Evolutionary conservation across 495 filamentous ascomycete genomes (phyloP).

Genomic region (Trichoderma erinaceum): DNA sequence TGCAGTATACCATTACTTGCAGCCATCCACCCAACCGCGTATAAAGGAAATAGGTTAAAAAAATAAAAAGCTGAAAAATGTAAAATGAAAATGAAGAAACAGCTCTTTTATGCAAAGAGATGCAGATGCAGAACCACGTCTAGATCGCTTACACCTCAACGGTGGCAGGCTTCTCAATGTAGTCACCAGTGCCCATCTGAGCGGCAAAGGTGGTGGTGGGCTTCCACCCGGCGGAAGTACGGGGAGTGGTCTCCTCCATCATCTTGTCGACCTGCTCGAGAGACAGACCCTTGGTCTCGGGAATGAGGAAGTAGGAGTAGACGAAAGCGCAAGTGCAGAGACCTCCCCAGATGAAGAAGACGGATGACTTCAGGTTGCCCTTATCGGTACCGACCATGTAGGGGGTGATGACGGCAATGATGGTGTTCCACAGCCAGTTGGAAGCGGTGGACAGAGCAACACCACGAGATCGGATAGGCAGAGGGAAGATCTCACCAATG

Average conservation of each 20-base stretch:
- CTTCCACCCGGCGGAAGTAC: slow-evolving; percentile 47
- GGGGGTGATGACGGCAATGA: slow-evolving; percentile 63
- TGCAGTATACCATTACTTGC: slow-evolving; percentile 8
- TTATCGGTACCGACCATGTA: slow-evolving; percentile 62
- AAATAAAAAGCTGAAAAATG: neutral
- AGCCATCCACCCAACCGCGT: slow-evolving; percentile 1
- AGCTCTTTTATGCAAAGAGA: neutral
- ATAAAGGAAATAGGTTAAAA: neutral
- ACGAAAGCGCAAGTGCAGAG: slow-evolving; percentile 60
- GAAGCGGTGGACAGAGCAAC: slow-evolving; percentile 67
- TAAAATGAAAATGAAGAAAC: neutral
- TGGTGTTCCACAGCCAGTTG: slow-evolving; percentile 74
- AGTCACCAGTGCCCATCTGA: slow-evolving; percentile 40
- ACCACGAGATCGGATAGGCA: slow-evolving; percentile 67
- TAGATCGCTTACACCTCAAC: slow-evolving; percentile 11
- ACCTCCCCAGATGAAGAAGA: slow-evolving; percentile 75
- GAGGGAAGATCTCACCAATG: slow-evolving; percentile 71
- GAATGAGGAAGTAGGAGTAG: slow-evolving; percentile 74
- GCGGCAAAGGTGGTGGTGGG: slow-evolving; percentile 52
- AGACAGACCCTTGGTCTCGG: slow-evolving; percentile 81
- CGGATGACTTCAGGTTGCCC: slow-evolving; percentile 62
- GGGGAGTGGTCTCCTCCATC: slow-evolving; percentile 76
- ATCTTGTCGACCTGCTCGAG: slow-evolving; percentile 87
- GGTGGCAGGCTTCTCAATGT: slow-evolving; percentile 17
- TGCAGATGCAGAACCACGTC: neutral